Conservation (phyloP, 805 yeast genomes). For the Candida loeiensis region DNA sequence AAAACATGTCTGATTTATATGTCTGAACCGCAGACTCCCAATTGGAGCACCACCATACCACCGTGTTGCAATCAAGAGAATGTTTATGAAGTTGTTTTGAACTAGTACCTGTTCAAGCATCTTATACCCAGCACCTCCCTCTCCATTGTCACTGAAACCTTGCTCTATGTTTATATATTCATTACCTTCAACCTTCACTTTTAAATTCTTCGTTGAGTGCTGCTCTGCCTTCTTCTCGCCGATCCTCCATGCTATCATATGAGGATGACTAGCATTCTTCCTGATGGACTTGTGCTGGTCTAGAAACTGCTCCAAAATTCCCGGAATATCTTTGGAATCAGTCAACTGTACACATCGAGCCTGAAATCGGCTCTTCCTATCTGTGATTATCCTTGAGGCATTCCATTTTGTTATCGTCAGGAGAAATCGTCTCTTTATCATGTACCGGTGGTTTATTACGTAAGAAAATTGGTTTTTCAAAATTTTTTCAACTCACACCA, state of each 20-base stretch:
- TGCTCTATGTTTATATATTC: constrained; percentile 38
- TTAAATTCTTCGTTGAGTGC: background rate
- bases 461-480: background rate
- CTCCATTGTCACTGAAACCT: constrained; percentile 70
- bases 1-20: constrained; percentile 54
- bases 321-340: constrained; percentile 40
- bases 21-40: constrained; percentile 69
- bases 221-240: constrained; percentile 2
- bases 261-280: constrained; percentile 63
- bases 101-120: constrained; percentile 52
- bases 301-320: constrained; percentile 40
- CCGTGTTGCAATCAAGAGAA: constrained; percentile 65
- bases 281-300: constrained; percentile 43
- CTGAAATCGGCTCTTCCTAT: constrained; percentile 64
- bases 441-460: background rate
- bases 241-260: constrained; percentile 72
- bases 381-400: constrained; percentile 28
- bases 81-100: constrained; percentile 46
- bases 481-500: constrained; percentile 3
- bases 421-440: background rate
- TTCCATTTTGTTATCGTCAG: constrained; percentile 24
- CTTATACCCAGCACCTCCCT: constrained; percentile 67
- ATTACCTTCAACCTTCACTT: background rate
- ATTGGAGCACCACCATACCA: constrained; percentile 82
- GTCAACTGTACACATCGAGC: constrained; percentile 50